A percentile compares a stretch with the other conserved stretches of the same genome.
These are phyloP conservation scores for Heterobasidion parviporum DNA, from an alignment of 1,284 basidiomycete genomes.

Conservation along the genomic window DNA sequence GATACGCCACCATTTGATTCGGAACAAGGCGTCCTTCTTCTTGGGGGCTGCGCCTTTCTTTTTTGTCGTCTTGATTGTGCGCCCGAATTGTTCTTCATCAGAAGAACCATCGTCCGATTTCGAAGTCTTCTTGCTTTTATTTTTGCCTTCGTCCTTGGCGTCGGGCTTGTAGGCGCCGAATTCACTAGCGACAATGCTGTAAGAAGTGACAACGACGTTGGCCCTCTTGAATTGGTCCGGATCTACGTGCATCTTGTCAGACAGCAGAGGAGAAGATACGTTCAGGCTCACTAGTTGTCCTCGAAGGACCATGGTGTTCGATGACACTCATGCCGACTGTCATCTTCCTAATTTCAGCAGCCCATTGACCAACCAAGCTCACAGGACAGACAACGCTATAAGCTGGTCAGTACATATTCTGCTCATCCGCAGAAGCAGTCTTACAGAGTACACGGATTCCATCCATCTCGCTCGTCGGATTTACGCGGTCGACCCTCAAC, in stretches of 20 bases:
- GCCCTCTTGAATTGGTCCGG: constrained; percentile 48
- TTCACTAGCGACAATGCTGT: constrained; percentile 73
- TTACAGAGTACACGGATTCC: constrained; percentile 65
- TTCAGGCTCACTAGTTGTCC: constrained; percentile 53
- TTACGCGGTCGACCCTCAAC: constrained; percentile 66
- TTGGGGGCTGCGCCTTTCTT: constrained; percentile 27
- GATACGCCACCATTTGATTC: constrained; percentile 78
- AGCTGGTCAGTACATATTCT: constrained; percentile 11
- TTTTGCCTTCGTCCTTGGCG: constrained; percentile 38
- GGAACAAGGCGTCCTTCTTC: constrained; percentile 66
- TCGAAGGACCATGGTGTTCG: constrained; percentile 74
- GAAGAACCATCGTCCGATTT: constrained; percentile 30
- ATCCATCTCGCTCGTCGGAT: constrained; percentile 67
- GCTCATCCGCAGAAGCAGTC: constrained; percentile 19
- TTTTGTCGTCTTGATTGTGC: constrained; percentile 29
- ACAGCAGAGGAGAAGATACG: neutral
- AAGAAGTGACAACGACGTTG: constrained; percentile 83
- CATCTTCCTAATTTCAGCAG: constrained; percentile 77
- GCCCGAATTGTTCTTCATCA: constrained; percentile 31
- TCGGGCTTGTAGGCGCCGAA: constrained; percentile 40
- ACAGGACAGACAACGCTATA: constrained; percentile 75
- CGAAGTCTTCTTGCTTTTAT: constrained; percentile 24
- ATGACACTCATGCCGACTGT: constrained; percentile 62
- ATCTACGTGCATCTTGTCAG: constrained; percentile 33
- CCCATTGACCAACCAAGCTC: constrained; percentile 89